Conservation (phyloP, 1,139 yeast species). For the Nakaseomyces bracarensis region DNA sequence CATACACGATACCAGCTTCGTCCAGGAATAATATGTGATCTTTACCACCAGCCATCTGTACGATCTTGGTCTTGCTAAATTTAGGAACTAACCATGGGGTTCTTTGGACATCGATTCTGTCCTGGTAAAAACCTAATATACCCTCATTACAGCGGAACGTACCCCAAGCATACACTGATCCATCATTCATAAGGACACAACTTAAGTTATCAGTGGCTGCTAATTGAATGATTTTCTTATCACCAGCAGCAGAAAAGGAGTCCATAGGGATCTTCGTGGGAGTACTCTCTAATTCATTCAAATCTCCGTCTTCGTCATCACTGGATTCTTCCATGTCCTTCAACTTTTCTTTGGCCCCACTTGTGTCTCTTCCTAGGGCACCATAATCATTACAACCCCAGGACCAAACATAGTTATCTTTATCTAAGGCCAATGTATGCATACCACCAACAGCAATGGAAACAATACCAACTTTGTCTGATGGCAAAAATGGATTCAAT, state of each 20-base stretch:
- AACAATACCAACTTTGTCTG: constrained; percentile 58
- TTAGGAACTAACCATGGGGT: constrained; percentile 54
- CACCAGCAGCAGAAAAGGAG: constrained; percentile 47
- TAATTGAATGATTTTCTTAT: constrained; percentile 56
- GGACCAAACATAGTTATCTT: constrained; percentile 72
- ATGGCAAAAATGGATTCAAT: constrained; percentile 63
- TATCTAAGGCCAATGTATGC: constrained; percentile 80
- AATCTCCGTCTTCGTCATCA: constrained; percentile 68
- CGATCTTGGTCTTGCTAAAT: constrained; percentile 50
- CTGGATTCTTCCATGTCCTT: constrained; percentile 50
- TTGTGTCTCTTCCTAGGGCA: constrained; percentile 84
- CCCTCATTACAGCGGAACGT: constrained; percentile 94
- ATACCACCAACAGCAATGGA: constrained; percentile 93
- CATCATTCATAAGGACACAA: constrained; percentile 68
- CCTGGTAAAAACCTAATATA: constrained; percentile 63
- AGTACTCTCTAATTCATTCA: constrained; percentile 81
- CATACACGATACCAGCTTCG: constrained; percentile 74
- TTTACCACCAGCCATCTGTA: constrained; percentile 86
- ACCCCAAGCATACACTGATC: constrained; percentile 97
- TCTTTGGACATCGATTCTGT: constrained; percentile 53
- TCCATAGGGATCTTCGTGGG: constrained; percentile 59
- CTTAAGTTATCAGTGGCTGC: constrained; percentile 94
- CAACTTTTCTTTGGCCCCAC: constrained; percentile 49
- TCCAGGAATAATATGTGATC: constrained; percentile 85
- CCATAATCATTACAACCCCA: constrained; percentile 97